These are phyloP conservation scores for Stachybotrys chlorohalonatus DNA, from an alignment of 2,329 filamentous ascomycete genomes.

Conservation along the genomic window DNA sequence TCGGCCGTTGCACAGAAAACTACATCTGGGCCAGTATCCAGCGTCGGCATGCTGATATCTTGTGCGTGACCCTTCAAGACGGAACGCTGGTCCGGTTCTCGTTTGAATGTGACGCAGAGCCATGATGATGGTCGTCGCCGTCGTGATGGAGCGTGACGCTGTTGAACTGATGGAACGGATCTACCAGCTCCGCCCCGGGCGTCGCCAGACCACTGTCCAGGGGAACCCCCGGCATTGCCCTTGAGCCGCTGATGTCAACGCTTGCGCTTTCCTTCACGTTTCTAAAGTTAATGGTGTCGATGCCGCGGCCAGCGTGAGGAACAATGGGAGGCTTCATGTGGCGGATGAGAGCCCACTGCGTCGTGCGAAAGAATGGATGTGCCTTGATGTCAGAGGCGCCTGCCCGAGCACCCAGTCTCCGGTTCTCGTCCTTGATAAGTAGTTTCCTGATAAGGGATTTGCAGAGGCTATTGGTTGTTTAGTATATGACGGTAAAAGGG, in stretches of 20 bases:
- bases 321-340: constrained; percentile 98
- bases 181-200: constrained; percentile 69
- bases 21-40: not conserved
- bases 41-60: not conserved
- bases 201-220: constrained; percentile 80
- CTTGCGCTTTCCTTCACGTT: constrained; percentile 97
- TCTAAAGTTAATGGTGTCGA: constrained; percentile 94
- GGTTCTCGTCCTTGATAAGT: constrained; percentile 94
- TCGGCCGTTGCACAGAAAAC: not conserved
- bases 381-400: constrained; percentile 95
- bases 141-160: constrained; percentile 96
- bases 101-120: constrained; percentile 10
- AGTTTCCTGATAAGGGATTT: constrained; percentile 95
- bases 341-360: constrained; percentile 92
- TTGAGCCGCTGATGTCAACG: constrained; percentile 68
- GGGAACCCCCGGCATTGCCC: constrained; percentile 64
- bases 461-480: constrained; percentile 57
- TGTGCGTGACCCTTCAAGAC: constrained; percentile 2
- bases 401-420: constrained; percentile 83
- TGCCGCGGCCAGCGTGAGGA: constrained; percentile 78
- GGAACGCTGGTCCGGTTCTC: constrained; percentile 10
- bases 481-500: constrained; percentile 2
- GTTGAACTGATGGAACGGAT: constrained; percentile 98
- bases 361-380: constrained; percentile 92
- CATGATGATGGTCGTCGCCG: constrained; percentile 59